phyloP scores from a whole-genome alignment of 176 grass and related monocot species.

The Areca catechu region DNA sequence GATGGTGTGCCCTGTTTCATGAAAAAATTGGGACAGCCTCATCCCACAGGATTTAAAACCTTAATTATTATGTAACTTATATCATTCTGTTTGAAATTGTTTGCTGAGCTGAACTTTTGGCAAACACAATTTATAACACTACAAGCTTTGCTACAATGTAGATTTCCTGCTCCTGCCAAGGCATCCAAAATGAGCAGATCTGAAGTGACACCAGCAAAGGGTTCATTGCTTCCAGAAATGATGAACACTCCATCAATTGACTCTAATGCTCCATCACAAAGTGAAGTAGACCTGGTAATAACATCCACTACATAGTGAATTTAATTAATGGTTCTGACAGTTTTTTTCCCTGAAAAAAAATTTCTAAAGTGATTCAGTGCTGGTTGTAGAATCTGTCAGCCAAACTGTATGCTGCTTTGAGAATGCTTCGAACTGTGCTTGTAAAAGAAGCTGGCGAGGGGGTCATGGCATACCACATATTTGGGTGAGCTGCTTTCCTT shows the following conservation, averaged over 20 bases:
- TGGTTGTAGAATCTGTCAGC: conserved; percentile 34
- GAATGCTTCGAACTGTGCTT: conserved; percentile 29
- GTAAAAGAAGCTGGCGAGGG: conserved; percentile 30
- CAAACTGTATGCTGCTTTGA: conserved; percentile 25
- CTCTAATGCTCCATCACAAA: conserved; percentile 30
- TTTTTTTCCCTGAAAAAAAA: neutral
- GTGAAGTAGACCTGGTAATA: conserved; percentile 39
- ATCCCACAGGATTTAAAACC: no score
- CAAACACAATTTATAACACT: no score
- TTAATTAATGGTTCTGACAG: neutral
- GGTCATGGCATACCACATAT: conserved; percentile 49
- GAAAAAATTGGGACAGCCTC: no score
- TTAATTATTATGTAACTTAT: neutral
- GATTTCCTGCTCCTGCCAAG: conserved; percentile 48
- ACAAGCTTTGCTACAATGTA: conserved; percentile 22
- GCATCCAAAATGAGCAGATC: conserved; percentile 47
- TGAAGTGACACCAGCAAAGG: conserved; percentile 22
- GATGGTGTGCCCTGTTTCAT: no score
- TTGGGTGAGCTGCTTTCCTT: conserved; percentile 26
- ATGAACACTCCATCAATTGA: conserved; percentile 22
- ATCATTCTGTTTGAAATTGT: neutral
- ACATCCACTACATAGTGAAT: neutral
- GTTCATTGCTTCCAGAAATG: conserved; percentile 17
- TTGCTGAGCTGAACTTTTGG: no score
- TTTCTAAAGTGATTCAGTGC: conserved; percentile 5